Evolutionary conservation across 108 stramenopile genomes (phyloP).

Genomic region (Hondaea fermentalgiana): DNA sequence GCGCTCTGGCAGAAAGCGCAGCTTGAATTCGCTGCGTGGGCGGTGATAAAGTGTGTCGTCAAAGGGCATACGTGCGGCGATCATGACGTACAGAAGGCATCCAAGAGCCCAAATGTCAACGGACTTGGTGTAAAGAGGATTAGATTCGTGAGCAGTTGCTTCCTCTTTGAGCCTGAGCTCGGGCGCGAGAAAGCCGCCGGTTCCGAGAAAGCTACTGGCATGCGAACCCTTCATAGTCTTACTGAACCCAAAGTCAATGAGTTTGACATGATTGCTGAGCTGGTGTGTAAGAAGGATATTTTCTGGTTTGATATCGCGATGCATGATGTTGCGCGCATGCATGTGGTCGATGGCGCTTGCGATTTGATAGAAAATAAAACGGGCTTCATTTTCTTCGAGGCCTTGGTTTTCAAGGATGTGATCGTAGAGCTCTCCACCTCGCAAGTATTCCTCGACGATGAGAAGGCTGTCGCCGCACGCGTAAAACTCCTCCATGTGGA

Average conservation of each 20-base stretch:
- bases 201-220: conserved; percentile 4
- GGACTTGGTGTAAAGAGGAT: conserved; percentile 59
- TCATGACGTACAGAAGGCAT: conserved; percentile 90
- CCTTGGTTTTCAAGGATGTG: neutral
- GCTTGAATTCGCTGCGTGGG: neutral
- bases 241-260: conserved; percentile 35
- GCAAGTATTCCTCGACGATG: conserved; percentile 2
- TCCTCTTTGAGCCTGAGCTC: conserved; percentile 72
- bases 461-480: neutral
- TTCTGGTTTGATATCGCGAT: conserved; percentile 40
- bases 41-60: neutral
- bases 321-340: conserved; percentile 38
- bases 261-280: conserved; percentile 51
- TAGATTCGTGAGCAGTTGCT: conserved; percentile 39
- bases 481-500: conserved; percentile 8
- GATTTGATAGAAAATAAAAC: neutral
- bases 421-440: neutral
- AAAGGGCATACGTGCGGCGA: conserved; percentile 57
- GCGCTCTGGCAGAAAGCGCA: neutral
- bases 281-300: conserved; percentile 34
- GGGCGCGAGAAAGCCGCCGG: conserved; percentile 73
- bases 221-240: neutral
- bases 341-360: conserved; percentile 29
- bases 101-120: conserved; percentile 98
- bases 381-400: neutral